Conservation (phyloP, 1,139 yeast species). For the Eremothecium sinecaudum region DNA sequence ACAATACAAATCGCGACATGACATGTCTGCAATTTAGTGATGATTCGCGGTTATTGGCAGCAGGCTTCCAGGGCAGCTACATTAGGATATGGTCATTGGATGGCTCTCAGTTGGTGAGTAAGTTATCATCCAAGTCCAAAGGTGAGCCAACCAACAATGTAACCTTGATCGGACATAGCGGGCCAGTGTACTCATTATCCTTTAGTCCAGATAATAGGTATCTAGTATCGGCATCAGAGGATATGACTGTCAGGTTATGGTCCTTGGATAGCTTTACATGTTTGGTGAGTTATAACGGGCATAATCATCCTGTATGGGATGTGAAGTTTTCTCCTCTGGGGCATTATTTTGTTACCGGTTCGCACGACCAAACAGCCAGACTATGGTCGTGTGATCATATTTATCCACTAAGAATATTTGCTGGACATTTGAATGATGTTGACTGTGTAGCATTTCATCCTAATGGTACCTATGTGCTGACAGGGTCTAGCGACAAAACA, state of each 20-base stretch:
- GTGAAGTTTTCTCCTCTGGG: constrained; percentile 91
- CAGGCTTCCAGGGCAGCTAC: constrained; percentile 87
- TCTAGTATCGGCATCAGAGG: constrained; percentile 78
- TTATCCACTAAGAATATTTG: constrained; percentile 89
- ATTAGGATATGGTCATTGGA: constrained; percentile 88
- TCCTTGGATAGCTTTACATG: constrained; percentile 85
- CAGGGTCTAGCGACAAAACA: constrained; percentile 93
- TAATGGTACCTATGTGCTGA: constrained; percentile 83
- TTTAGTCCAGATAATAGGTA: constrained; percentile 87
- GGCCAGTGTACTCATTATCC: constrained; percentile 83
- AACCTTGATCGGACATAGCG: constrained; percentile 83
- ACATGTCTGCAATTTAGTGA: constrained; percentile 78
- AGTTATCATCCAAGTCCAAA: constrained; percentile 9
- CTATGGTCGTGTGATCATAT: constrained; percentile 98
- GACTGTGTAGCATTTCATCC: constrained; percentile 96
- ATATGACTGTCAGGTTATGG: constrained; percentile 89
- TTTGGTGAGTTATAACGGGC: constrained; percentile 91
- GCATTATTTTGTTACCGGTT: constrained; percentile 93
- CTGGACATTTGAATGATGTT: constrained; percentile 95
- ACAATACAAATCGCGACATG: constrained; percentile 83
- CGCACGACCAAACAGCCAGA: constrained; percentile 95
- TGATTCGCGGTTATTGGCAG: constrained; percentile 81
- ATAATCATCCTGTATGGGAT: constrained; percentile 96
- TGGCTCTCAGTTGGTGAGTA: constrained; percentile 57
- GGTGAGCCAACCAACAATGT: constrained; percentile 29